Evolutionary conservation across 495 filamentous ascomycete genomes (phyloP), one percentile per base, ranked within the genome.

Genomic region (Amphirosellinia nigrospora): DNA sequence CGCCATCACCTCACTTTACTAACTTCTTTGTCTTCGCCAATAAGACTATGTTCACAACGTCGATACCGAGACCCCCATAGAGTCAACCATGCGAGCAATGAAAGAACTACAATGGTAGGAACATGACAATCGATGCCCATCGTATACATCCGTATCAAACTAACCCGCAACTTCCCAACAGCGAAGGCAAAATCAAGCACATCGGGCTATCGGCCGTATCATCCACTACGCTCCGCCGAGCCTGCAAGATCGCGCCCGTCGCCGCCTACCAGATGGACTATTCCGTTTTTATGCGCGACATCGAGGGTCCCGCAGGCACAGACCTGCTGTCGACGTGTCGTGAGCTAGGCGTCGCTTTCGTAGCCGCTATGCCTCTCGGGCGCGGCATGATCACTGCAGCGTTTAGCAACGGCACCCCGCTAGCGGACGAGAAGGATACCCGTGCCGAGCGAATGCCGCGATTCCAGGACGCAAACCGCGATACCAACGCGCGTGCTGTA

Each of bases 211-310:
- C 71, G 59, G 77, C 78, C 52, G 79, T 79, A 13, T 75, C 81
- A 38, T 81, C 82, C 28, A 64, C 61, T 7, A 82, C 82, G 2
- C 73, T 84, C 34, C 82, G 80, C 16, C 81, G 82, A 34, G 82
- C 82, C 34, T 64, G 26, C 62, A 80, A 80, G 46, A 77, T 85
- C 28, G 76, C 74, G 16, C 77, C 78, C 1, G 86, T 93, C 32
- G 71, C 83, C 21, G 88, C 87, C 4, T 82, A 89, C 19, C 87
- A 93, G 77, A 78, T 91, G 23, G 90, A 92, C 79, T 91, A 90
- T 74, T 86, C 81, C 0, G 85, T 87, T 0, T 91, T 89, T 63
- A 73, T 81, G 4, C 79, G 87, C 8, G 86, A 89, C 8, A 87
- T 91, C 60, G 88, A 92, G 75, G 74, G 72, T 3, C 71, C 79